phyloP scores from a whole-genome alignment of 129 eudicot species.

The Mikania micrantha region DNA sequence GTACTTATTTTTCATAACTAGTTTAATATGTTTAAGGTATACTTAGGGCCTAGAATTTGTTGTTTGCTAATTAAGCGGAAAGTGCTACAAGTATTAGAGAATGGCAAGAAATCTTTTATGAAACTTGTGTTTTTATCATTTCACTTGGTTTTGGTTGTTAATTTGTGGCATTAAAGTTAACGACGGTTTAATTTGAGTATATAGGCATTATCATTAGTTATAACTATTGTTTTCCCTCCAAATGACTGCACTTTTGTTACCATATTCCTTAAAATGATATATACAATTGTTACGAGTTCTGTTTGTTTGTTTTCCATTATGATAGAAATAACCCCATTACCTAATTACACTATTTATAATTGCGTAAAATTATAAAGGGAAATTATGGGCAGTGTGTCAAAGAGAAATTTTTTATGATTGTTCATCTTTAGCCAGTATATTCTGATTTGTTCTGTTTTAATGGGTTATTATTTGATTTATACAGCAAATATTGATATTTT shows the following conservation, averaged over 20 bases:
- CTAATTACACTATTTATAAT: too few species aligned
- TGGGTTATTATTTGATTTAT: neutral
- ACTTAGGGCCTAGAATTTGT: neutral
- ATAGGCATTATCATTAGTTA: neutral
- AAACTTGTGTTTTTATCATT: neutral
- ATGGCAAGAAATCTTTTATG: neutral
- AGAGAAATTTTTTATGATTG: too few species aligned
- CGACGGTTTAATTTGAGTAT: neutral
- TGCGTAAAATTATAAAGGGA: too few species aligned
- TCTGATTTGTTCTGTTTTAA: neutral
- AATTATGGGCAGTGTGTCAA: too few species aligned
- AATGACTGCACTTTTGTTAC: too few species aligned
- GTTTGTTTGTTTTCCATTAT: neutral
- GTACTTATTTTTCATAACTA: too few species aligned
- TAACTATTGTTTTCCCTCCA: neutral
- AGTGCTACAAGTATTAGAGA: neutral
- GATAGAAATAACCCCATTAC: neutral
- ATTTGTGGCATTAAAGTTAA: neutral
- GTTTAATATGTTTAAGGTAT: neutral
- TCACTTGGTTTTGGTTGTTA: neutral
- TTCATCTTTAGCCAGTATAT: too few species aligned
- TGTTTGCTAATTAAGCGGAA: neutral
- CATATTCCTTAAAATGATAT: neutral
- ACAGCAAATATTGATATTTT: neutral
- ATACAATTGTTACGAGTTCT: neutral